Evolutionary conservation across 2,329 filamentous ascomycete genomes (phyloP), one percentile per base, ranked within the genome.

Genomic region (Cytospora piceae): DNA sequence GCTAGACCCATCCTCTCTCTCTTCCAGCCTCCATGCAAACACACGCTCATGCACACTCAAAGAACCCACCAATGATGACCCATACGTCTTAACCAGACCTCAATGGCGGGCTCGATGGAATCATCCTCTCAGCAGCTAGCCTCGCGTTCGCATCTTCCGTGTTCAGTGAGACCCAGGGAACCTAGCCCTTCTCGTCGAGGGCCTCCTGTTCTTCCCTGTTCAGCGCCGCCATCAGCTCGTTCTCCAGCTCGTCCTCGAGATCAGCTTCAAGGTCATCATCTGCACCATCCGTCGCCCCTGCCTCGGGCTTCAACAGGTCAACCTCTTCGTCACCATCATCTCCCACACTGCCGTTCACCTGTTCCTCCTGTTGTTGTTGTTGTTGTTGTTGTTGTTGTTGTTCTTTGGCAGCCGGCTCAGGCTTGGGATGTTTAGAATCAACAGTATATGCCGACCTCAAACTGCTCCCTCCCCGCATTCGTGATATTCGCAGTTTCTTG

Each of bases 211-310:
- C 78, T 58, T 77, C 76, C 4, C 75, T 75, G 70, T 87, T 85
- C 69, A 88, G 78, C 69, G 85, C 87, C 1, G 86, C 86, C 71
- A 87, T 78, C 73, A 90, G 80, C 71, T 89, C 87, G 46, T 85
- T 84, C 74, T 89, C 88, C 58, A 89, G 75, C 70, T 88, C 81
- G 62, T 84, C 83, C 12, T 85, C 83, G 54, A 67, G 52, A 11
- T 60, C 59, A 12, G 58, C 62, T 39, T 82, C 81, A 59, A 80
- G 76, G 52, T 55, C 64, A 11, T 80, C 81, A n/a, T 75, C 63
- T 24, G 67, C 65, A 0, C 52, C 66, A 22, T 65, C 73, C 29
- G 72, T 69, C 57, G 71, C 70, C 55, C 68, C 75, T 9, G 77
- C 75, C 17, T 76, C 74, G 17, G 71, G 68, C 73, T 69, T 59